Base-by-base conservation (phyloP, 306 rosid genomes). In the Arachis hypogaea region DNA sequence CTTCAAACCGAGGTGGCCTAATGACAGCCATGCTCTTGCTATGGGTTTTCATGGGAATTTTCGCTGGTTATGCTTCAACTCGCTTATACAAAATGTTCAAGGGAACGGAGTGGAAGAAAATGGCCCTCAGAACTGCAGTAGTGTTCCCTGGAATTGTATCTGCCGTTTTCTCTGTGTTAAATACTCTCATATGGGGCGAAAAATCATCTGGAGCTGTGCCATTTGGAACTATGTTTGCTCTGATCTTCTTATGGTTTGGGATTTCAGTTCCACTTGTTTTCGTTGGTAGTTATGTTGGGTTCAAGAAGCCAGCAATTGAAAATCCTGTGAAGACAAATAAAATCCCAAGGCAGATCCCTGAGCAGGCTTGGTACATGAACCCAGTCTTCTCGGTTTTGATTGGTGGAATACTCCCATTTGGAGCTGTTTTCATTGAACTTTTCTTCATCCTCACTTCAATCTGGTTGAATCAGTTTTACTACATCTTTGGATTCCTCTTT, bases 331-430 rank as follows among this genome's bases (percentile, higher is more conserved):
- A 91, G 82, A 94, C 98, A 8, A 94, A 94, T 85, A 94, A 94
- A 82, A 94, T 94, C 82, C 98, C 98, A 14, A 89, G 98, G 81
- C 98, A 94, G 81, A 91, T 94, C 73, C 98, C 98, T 49, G 98
- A 91, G 78, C 98, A 93, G 86, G 97, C 98, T 50, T 93, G 98
- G 98, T 93, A 93, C 85, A 93, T 93, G 98, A 92, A 94, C 85
- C 92, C 98, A 1, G 75, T 80, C 10, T 91, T 94, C 84, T 94
- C 98, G 1, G 84, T 94, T 78, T 82, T 94, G 46, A 91, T 94
- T 0, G 98, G 98, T n/a, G 98, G 98, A 79, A 93, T 93, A 81
- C 93, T 93, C 51, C 98, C 98, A 29, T 93, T 93, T 2, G 98
- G 98, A 59, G 98, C 97, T 44, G 98, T 94, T 71, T 94, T 94